Base-by-base conservation (phyloP, 768 basidiomycete species). In the Suillus bovinus region DNA sequence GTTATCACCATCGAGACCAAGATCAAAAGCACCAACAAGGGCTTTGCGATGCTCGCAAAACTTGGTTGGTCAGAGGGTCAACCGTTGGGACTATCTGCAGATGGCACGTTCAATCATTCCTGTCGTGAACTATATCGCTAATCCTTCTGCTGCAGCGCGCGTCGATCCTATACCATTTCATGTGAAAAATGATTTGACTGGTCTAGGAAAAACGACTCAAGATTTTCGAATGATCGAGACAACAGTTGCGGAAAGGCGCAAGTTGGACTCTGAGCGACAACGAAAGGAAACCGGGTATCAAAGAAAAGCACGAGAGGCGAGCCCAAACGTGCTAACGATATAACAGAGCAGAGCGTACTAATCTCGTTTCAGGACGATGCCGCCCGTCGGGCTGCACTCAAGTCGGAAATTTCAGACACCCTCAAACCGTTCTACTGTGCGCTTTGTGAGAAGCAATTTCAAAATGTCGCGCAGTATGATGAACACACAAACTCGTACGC, bases 401-500 rank as follows among this genome's bases (percentile, higher is more conserved):
- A 86, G 67, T 81, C 80, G 31, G 90, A 94, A 71, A 85, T 94
- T 34, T 84, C 82, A 1, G 80, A 81, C 54, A 86, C 86, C 5
- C 80, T 94, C 53, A 81, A 82, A 36, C 81, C 90, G 10, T 94
- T 94, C 75, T 93, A 93, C 71, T 94, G 93, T 72, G 76, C 80
- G 29, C 81, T 93, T 22, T 94, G 93, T 77, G 91, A 93, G 64
- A 93, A 93, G 72, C 93, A 94, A 72, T 94, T 93, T 77, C 83
- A 87, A 72, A 94, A 83, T 55, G 90, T 94, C 22, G 86, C 90
- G 0, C 92, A 93, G 69, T 94, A 91, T 68, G 93, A 94, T 66
- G 93, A 94, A 69, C 93, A 94, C 74, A 91, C 90, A 59, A 94
- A 93, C 69, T 93, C 93, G 8, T 93, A 93, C 66, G 90, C 91